Base-by-base conservation (phyloP, 2,329 filamentous ascomycete genomes). In the Pseudopyricularia cyperi region DNA sequence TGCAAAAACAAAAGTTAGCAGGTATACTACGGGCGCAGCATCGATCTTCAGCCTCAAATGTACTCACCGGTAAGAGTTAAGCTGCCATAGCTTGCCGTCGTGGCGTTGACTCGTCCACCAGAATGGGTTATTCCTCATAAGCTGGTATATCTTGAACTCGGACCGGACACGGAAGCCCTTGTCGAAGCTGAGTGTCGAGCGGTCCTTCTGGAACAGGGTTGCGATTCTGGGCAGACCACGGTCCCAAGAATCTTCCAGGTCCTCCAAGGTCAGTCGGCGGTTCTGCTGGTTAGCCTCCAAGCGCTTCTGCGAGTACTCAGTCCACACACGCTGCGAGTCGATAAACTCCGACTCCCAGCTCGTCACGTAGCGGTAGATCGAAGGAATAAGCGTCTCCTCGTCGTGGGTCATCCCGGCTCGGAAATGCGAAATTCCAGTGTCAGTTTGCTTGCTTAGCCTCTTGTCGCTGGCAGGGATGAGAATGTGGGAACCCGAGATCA, bases 281-380 rank as follows among this genome's bases (percentile, higher is more conserved):
- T 98, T 98, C 66, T 98, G 93, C 61, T 97, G 91, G 62, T 96
- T 95, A 19, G 93, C 94, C 65, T 98, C 93, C 57, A 94, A 77
- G 47, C 93, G 85, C 74, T 98, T 98, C 70, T 98, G 93, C 0
- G 91, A 96, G 64, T 98, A 98, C 62, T 98, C 93, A 26, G 93
- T 97, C 93, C 93, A 98, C 1, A 98, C 93, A 60, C 94, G 85
- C 66, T 98, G 94, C 4, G 93, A 98, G 65, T 98, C 94, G 59
- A 97, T 95, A 68, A 98, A 98, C 66, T 98, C 93, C 1, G 91
- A 88, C 66, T 98, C 93, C 93, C 93, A 98, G 0, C 93, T 91
- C 57, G 97, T 95, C 65, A 98, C 97, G 69, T 98, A 98, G 55
- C 93, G 83, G 82, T 97, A 97, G 61, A 98, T 98, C 65, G 98